Conservation (phyloP, 768 basidiomycete genomes). For the Rhizopogon vinicolor region DNA sequence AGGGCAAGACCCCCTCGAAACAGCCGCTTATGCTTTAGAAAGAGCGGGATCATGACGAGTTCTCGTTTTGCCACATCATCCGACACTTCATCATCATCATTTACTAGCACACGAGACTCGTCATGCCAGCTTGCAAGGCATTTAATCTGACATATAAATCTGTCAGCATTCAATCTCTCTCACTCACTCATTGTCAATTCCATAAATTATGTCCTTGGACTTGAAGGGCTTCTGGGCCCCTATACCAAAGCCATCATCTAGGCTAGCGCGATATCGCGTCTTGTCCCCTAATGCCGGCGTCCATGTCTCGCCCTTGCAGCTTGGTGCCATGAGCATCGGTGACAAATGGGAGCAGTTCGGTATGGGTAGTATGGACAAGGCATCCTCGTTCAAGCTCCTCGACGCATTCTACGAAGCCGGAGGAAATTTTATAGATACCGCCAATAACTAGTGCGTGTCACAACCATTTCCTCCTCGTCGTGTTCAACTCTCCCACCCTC, state of each 20-base stretch:
- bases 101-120: too few relatives aligned
- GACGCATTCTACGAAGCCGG: constrained; percentile 41
- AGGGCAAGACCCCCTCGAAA: too few relatives aligned
- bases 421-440: constrained; percentile 47
- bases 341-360: constrained; percentile 30
- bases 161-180: too few relatives aligned
- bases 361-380: constrained; percentile 38
- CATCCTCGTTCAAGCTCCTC: constrained; percentile 39
- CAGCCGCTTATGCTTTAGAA: too few relatives aligned
- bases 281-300: constrained; percentile 34
- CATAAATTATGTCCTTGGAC: background rate
- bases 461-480: background rate
- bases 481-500: background rate
- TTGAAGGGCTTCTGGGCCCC: constrained; percentile 1
- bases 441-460: constrained; percentile 36
- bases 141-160: too few relatives aligned
- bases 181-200: too few relatives aligned
- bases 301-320: constrained; percentile 37
- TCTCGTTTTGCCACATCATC: too few relatives aligned
- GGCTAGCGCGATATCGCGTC: constrained; percentile 28
- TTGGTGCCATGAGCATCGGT: constrained; percentile 42
- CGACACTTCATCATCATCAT: too few relatives aligned
- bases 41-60: too few relatives aligned
- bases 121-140: too few relatives aligned
- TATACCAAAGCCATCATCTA: constrained; percentile 21